Evolutionary conservation across 2,329 filamentous ascomycete genomes (phyloP).

Genomic region (Fusarium neocosmosporiellum): DNA sequence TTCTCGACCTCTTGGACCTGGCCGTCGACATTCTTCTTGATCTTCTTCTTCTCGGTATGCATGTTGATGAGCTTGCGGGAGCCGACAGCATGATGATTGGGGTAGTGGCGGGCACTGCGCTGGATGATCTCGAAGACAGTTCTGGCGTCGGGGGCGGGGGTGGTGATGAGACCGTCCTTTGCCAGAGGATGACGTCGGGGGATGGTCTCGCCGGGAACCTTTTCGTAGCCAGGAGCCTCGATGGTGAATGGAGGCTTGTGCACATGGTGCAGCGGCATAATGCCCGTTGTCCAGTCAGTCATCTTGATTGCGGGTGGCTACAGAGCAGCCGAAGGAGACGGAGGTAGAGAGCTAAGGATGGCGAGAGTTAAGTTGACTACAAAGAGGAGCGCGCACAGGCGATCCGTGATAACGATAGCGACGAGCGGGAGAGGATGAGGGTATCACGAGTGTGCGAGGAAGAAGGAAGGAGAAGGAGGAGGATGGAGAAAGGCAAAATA

Average conservation of each 20-base stretch:
- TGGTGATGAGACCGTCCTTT: conserved; percentile 75
- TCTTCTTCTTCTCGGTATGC: conserved; percentile 87
- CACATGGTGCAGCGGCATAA: conserved; percentile 66
- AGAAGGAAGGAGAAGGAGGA: conserved; percentile 18
- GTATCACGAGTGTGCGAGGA: conserved; percentile 32
- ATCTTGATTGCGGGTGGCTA: conserved; percentile 34
- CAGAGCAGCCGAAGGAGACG: conserved; percentile 18
- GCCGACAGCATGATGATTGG: conserved; percentile 74
- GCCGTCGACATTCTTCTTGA: conserved; percentile 89
- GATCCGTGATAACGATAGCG: conserved; percentile 19
- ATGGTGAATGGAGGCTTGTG: conserved; percentile 81
- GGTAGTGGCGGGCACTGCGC: conserved; percentile 72
- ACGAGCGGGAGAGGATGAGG: conserved; percentile 23
- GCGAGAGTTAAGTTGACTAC: conserved; percentile 8
- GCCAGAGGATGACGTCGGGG: conserved; percentile 79
- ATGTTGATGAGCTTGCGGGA: conserved; percentile 79
- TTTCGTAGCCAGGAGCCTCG: conserved; percentile 74
- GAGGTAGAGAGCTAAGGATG: conserved; percentile 9
- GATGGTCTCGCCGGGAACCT: conserved; percentile 83
- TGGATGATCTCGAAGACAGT: conserved; percentile 85
- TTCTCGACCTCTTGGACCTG: conserved; percentile 84
- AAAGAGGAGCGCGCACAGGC: neutral
- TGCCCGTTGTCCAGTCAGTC: conserved; percentile 54
- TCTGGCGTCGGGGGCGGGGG: conserved; percentile 74
- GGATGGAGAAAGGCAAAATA: conserved; percentile 12